Evolutionary conservation across 1,284 basidiomycete genomes (phyloP), one percentile per base, ranked within the genome.

Genomic region (Retiboletus fuscus): DNA sequence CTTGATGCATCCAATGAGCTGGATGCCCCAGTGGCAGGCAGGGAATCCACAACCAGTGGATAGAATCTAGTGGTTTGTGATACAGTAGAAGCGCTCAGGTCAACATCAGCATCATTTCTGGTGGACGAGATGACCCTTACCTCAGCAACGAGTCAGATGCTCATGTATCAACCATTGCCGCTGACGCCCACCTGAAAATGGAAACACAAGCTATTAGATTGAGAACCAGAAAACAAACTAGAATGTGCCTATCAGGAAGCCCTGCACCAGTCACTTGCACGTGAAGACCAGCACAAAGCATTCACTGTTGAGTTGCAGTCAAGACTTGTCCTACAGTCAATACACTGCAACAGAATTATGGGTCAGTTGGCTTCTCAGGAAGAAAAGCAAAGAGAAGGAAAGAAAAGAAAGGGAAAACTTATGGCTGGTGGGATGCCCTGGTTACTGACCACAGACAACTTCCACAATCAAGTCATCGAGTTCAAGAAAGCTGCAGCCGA

Each of bases 331-430:
- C 47, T 49, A 49, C 47, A 49, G 47, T 18, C 47, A 13, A 49
- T 49, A 24, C 47, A 49, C 47, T 49, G 47, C 47, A 49, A 49
- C 47, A 49, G 47, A 49, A 49, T 49, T 24, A 49, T 49, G 47
- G 47, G 47, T 49, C 47, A 49, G 47, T 24, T 49, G 26, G n/a
- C 51, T 53, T 22, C 51, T 53, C 51, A 53, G 51, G 51, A 53
- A 26, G 51, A 53, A 53, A 62, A 34, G 44, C 44, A 62, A 47
- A 62, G 47, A 16, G 30, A 62, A 13, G 22, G 28, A 12, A n/a
- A 34, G 44, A 62, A 47, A 24, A 62, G 20, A 10, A 62, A 47
- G 28, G 44, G 28, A 24, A 62, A 62, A 62, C 61, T 62, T 30
- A 30, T 62, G 46, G 41, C 11, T 22, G 44, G 24, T 34, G 44